These are phyloP conservation scores for Sarcocystis neurona DNA, from an alignment of 169 alveolate genomes.

Conservation along the genomic window DNA sequence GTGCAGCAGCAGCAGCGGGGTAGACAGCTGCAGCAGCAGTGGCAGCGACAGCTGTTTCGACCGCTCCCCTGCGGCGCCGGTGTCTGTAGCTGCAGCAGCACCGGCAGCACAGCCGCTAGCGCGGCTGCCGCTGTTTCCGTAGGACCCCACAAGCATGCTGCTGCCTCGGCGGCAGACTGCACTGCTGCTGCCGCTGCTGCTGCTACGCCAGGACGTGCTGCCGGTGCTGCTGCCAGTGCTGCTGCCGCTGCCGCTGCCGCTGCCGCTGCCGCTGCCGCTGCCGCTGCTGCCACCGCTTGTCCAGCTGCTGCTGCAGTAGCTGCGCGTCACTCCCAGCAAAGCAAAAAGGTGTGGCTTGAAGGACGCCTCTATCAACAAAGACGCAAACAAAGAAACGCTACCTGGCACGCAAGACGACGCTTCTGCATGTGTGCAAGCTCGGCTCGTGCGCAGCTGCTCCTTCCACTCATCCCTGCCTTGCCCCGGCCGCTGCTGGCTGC, in stretches of 20 bases:
- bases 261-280: background rate
- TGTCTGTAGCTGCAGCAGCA: too few species aligned
- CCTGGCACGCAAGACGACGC: conserved; percentile 12
- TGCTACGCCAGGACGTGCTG: too few species aligned
- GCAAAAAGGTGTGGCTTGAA: conserved; percentile 13
- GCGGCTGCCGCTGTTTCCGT: too few species aligned
- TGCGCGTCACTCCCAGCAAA: background rate
- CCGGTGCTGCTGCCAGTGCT: background rate
- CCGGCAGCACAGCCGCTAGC: too few species aligned
- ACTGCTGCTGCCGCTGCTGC: background rate
- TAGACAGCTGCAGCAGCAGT: background rate
- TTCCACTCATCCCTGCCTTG: background rate
- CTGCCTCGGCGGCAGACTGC: background rate
- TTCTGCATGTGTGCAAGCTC: too few species aligned
- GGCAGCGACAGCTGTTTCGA: background rate
- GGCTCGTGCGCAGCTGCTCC: background rate
- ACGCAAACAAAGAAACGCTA: background rate
- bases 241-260: background rate
- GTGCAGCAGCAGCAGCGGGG: background rate
- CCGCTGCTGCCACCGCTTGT: background rate
- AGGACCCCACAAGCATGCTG: too few species aligned
- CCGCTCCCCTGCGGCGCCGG: too few species aligned
- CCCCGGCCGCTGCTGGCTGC: too few species aligned
- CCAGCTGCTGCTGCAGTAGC: background rate
- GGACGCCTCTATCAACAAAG: background rate